Evolutionary conservation across 495 filamentous ascomycete species (phyloP).

Genomic region (Aspergillus affinis): DNA sequence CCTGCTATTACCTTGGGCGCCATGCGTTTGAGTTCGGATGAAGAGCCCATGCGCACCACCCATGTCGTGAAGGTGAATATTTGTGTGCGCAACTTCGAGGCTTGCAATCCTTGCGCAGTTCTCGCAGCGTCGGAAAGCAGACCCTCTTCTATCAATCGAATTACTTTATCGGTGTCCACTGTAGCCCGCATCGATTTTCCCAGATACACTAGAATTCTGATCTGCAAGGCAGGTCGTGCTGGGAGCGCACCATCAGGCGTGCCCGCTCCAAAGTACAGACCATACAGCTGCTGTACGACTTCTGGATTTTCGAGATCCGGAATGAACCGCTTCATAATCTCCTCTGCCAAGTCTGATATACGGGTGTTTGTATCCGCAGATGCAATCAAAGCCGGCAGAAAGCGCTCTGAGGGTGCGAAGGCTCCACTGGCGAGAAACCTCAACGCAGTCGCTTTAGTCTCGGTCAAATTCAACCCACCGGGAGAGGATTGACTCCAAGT

Average conservation of each 20-base stretch:
- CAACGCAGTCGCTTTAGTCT: constrained; percentile 65
- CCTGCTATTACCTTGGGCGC: constrained; percentile 69
- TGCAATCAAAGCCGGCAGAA: constrained; percentile 80
- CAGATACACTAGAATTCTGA: constrained; percentile 69
- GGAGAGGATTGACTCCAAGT: constrained; percentile 62
- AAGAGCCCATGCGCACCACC: constrained; percentile 72
- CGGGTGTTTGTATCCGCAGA: constrained; percentile 79
- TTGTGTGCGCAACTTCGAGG: constrained; percentile 71
- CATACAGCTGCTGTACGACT: constrained; percentile 63
- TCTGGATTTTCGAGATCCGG: constrained; percentile 66
- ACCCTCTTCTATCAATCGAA: constrained; percentile 67
- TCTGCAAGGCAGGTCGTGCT: constrained; percentile 68
- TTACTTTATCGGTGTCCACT: constrained; percentile 60
- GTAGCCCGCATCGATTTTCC: constrained; percentile 73
- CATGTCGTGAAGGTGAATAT: constrained; percentile 89
- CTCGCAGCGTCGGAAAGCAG: constrained; percentile 49
- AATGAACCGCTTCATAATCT: constrained; percentile 73
- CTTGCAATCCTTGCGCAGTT: constrained; percentile 62
- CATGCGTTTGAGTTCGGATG: constrained; percentile 57
- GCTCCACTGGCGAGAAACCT: constrained; percentile 79
- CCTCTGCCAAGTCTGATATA: constrained; percentile 77
- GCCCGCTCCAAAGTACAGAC: constrained; percentile 61
- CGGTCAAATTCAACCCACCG: constrained; percentile 62
- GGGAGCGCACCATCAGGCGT: constrained; percentile 44
- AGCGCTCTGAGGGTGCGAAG: constrained; percentile 75